Base-by-base conservation (phyloP, 768 basidiomycete species). In the Tremella mesenterica region DNA sequence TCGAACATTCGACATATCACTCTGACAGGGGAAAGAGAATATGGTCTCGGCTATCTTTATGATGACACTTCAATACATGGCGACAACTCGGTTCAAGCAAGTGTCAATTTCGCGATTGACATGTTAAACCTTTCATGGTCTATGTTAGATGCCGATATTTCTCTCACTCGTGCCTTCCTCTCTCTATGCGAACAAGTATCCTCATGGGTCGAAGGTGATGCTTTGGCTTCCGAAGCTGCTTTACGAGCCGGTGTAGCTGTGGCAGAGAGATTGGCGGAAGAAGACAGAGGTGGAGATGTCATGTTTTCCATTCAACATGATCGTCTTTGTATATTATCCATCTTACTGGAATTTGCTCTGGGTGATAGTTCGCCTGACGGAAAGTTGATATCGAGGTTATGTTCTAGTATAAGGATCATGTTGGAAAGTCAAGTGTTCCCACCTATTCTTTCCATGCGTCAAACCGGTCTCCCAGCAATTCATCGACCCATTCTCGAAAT, bases 61-160 rank as follows among this genome's bases (percentile, higher is more conserved):
- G 83, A 85, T 10, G 73, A 77, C 4, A 27, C 60, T 75, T 1
- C 74, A 85, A 70, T 75, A 0, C 76, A 77, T 4, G 75, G 72
- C 10, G 72, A 76, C 0, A 78, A 81, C 10, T 50, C 52, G 25
- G 59, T 60, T 29, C 70, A 69, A 51, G 74, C 74, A 4, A 74
- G 81, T 13, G 80, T 85, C 59, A 81, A 78, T 45, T 78, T 79
- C 29, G 74, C 61, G 3, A n/a, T 89, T 2, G 76, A 81, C 44
- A 81, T 83, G 1, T 81, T 92, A 70, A 95, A 95, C 71, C 79
- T 90, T 59, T 91, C 92, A 67, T 79, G 91, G 44, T 91, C 89
- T 1, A 75, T 95, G 33, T 77, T 86, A 20, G 85, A 93, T 61
- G 79, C 86, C 0, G 86, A 92, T 69, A 81, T 80, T 1, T 75